Base-by-base conservation (phyloP, 768 basidiomycete species). In the Rickenella mellea region DNA sequence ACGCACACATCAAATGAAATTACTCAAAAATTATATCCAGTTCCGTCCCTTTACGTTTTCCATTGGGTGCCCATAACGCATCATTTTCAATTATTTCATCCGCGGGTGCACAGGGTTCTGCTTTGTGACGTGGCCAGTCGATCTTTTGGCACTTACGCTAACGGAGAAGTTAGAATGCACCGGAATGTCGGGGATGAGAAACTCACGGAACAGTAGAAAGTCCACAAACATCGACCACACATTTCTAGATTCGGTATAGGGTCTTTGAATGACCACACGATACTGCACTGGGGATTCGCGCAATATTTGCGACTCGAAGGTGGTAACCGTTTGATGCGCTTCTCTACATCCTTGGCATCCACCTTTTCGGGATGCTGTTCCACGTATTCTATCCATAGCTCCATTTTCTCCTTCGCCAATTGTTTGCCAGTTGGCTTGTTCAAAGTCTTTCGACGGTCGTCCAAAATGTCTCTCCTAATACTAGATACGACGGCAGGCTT, bases 161-260 rank as follows among this genome's bases (percentile, higher is more conserved):
- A 25, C 27, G 27, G 24, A 10, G 24, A 22, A 19, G 10, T 40
- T 27, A 27, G 25, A 4, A 11, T 19, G 15, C 27, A 6, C 9
- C 21, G 17, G 24, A 29, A 14, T 19, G 17, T 17, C 26, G 30
- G 21, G 8, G 25, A 22, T 7, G 4, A 28, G 7, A 27, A 27
- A 47, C 47, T 41, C 39, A 45, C 47, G 2, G 47, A 48, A 28
- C 47, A 47, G 24, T 48, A 48, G 44, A 40, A 15, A 11, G 47
- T 35, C 25, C 36, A 47, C 27, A 40, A 46, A 39, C 47, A 48
- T 22, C 27, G 17, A 10, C 22, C 19, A 38, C 47, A 48, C n/a
- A 20, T 27, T 33, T 33, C 19, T 14, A 48, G 27, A 22, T 45
- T 45, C 4, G 24, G 33, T 17, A 10, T 25, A 5, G 7, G 17